Conservation (phyloP, 2,329 filamentous ascomycete species). For the Fusarium multiceps region DNA sequence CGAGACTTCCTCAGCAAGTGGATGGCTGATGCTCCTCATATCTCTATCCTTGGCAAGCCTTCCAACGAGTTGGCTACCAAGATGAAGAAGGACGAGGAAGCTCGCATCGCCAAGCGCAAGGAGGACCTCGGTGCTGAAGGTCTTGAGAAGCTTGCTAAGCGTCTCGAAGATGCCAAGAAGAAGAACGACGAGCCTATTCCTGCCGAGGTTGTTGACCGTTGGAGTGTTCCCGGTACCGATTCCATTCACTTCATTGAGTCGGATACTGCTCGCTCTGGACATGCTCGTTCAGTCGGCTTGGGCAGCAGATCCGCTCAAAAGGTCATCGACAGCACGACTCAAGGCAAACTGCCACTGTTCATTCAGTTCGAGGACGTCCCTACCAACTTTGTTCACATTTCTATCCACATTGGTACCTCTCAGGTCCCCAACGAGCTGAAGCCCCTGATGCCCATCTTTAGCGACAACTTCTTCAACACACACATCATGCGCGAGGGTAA, state of each 20-base stretch:
- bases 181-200: constrained; percentile 93
- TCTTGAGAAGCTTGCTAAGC: constrained; percentile 77
- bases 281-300: constrained; percentile 76
- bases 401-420: constrained; percentile 81
- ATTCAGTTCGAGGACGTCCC: constrained; percentile 97
- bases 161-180: constrained; percentile 83
- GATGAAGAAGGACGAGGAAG: constrained; percentile 83
- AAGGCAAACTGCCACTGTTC: constrained; percentile 77
- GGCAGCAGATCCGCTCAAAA: constrained; percentile 77
- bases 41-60: constrained; percentile 89
- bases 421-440: constrained; percentile 83
- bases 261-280: constrained; percentile 82
- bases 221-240: constrained; percentile 84
- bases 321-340: constrained; percentile 75
- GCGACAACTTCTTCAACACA: constrained; percentile 93
- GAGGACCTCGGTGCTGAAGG: constrained; percentile 84
- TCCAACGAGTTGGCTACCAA: constrained; percentile 82
- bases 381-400: constrained; percentile 91
- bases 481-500: constrained; percentile 82
- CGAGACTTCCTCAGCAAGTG: constrained; percentile 82
- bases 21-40: constrained; percentile 85
- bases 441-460: constrained; percentile 85
- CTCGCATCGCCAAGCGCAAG: constrained; percentile 81
- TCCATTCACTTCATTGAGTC: constrained; percentile 97
- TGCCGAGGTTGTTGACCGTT: constrained; percentile 79